These are phyloP conservation scores for Daphne laureola DNA, from an alignment of 441 rosid genomes.

Conservation along the genomic window DNA sequence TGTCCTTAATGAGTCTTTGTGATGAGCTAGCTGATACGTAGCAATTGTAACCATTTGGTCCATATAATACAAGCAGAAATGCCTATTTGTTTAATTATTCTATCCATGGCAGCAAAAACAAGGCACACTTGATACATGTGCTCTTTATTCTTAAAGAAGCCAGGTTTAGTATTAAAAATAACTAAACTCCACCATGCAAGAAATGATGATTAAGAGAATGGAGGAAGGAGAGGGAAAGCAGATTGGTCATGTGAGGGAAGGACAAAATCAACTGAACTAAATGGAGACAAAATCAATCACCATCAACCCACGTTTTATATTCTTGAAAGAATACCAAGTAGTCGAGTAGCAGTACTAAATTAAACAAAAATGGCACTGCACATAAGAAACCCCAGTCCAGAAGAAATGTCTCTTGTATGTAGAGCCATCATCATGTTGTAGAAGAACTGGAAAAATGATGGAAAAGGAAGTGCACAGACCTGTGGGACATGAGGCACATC, in stretches of 20 bases:
- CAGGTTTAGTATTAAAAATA: not conserved
- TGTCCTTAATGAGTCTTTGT: too few species aligned
- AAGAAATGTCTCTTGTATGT: too few species aligned
- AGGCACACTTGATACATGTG: not conserved
- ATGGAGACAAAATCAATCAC: constrained; percentile 8
- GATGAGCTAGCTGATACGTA: too few species aligned
- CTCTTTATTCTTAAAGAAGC: not conserved
- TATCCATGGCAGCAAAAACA: not conserved
- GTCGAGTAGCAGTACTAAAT: too few species aligned
- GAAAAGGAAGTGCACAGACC: constrained; percentile 6
- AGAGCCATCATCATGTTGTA: too few species aligned
- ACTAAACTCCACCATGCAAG: too few species aligned
- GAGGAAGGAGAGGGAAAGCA: not conserved
- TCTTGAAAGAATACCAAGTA: not conserved
- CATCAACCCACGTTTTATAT: constrained; percentile 1
- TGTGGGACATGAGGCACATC: constrained; percentile 24
- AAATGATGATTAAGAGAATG: too few species aligned
- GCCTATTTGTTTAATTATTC: too few species aligned
- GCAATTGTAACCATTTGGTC: too few species aligned
- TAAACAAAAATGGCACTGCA: too few species aligned
- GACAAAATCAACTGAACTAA: constrained; percentile 4
- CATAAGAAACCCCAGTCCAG: too few species aligned
- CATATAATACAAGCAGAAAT: too few species aligned
- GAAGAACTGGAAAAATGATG: not conserved
- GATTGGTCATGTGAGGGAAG: not conserved